Percentiles rank a stretch among this genome's conserved stretches.
These are phyloP conservation scores for Fusarium neocosmosporiellum DNA, from an alignment of 2,329 filamentous ascomycete species.

Conservation along the genomic window DNA sequence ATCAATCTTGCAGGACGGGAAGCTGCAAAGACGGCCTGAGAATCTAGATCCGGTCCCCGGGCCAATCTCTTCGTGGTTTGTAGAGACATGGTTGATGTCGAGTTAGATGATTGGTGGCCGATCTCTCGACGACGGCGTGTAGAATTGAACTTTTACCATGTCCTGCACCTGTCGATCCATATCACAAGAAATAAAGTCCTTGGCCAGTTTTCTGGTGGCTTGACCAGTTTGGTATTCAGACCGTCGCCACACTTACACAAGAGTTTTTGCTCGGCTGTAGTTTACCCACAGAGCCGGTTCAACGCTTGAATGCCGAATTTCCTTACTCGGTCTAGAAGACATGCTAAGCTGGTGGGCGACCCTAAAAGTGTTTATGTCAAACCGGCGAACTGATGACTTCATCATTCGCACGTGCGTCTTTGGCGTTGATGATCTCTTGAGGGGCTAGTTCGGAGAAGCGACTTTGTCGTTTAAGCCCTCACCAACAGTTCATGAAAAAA, in stretches of 20 bases:
- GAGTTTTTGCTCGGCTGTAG: not conserved
- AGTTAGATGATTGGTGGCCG: not conserved
- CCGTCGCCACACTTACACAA: not conserved
- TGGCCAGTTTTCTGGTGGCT: not conserved
- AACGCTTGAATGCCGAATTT: constrained; percentile 5
- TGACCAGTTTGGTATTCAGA: not conserved
- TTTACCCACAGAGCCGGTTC: constrained; percentile 2
- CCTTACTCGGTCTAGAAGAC: not conserved
- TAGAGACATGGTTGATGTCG: not conserved
- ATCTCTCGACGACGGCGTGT: not conserved
- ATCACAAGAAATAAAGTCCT: not conserved
- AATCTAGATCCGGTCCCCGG: not conserved
- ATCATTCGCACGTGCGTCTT: constrained; percentile 25
- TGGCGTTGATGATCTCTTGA: constrained; percentile 1
- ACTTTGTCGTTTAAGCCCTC: not conserved
- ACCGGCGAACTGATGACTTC: constrained; percentile 18
- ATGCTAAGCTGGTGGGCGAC: not conserved
- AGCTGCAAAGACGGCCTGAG: not conserved
- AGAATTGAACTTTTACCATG: not conserved
- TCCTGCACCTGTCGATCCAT: not conserved
- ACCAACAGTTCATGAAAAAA: constrained; percentile 15
- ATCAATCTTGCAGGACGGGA: not conserved
- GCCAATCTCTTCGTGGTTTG: not conserved
- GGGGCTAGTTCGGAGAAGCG: constrained; percentile 15
- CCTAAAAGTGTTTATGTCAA: not conserved